Base-by-base conservation (phyloP, 768 basidiomycete genomes). In the Austroboletus eburneus region DNA sequence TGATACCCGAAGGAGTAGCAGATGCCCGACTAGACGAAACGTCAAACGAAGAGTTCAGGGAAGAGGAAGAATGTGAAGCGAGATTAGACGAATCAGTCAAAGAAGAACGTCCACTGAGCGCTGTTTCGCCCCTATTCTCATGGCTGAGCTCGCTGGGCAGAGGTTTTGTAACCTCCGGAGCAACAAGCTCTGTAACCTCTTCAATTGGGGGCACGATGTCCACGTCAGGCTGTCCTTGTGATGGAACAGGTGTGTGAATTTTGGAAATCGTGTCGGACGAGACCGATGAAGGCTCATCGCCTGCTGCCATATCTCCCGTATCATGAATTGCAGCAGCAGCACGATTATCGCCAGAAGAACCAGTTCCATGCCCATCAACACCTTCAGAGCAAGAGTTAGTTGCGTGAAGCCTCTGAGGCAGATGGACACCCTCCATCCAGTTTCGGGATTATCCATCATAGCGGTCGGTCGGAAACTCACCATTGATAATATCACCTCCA, bases 311-410 rank as follows among this genome's bases (percentile, higher is more conserved):
- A 16, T 51, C 55, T 48, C 46, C 52, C 10, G 20, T 8, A 49
- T 48, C 51, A 55, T 36, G 57, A 43, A 53, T 49, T 18, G 42
- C 30, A 41, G 45, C 36, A 49, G 43, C 34, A 54, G 39, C 39
- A 50, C 39, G 43, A 50, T 43, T 51, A 52, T 54, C 48, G 37
- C 61, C 69, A 51, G 58, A 65, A 62, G 72, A 52, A 59, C 58
- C 63, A 51, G 51, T 47, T 54, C 57, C 68, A 55, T 54, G 54
- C 57, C 64, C 68, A 68, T 73, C 67, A 69, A 49, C 18, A 54
- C 70, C 75, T 73, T 76, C 61, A 62, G 57, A 27, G 56, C 36
- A 69, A 63, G 56, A 65, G 69, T 88, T 67, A 87, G 86, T 68
- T 64, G 72, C 71, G 75, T 72, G 79, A 74, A 77, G 72, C 68